Evolutionary conservation across 2,329 filamentous ascomycete species (phyloP).

Genomic region (Aureobasidium subglaciale): DNA sequence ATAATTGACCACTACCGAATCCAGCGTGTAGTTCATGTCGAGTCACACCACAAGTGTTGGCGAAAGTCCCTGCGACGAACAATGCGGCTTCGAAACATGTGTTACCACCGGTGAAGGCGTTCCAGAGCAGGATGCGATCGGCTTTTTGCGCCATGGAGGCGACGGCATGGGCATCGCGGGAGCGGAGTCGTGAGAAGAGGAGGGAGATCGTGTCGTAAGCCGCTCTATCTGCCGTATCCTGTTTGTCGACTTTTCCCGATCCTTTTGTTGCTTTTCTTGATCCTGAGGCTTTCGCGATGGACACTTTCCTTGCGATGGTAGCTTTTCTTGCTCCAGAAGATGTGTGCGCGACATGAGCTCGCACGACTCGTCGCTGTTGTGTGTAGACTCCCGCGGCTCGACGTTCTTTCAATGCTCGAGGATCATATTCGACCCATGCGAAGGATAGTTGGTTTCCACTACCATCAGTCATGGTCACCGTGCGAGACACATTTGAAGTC

Average conservation of each 20-base stretch:
- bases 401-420: neutral
- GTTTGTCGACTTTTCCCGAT: neutral
- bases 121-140: slow-evolving; percentile 18
- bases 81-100: slow-evolving; percentile 21
- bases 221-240: neutral
- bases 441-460: neutral
- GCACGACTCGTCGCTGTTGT: slow-evolving; percentile 1
- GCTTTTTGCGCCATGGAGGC: slow-evolving; percentile 19
- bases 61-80: slow-evolving; percentile 20
- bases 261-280: neutral
- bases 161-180: slow-evolving; percentile 10
- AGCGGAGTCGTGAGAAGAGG: slow-evolving; percentile 13
- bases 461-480: neutral
- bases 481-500: too few species aligned
- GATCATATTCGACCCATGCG: slow-evolving; percentile 10
- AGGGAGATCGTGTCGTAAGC: neutral
- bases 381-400: neutral
- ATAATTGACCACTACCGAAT: slow-evolving; percentile 19
- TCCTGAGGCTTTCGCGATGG: neutral
- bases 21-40: slow-evolving; percentile 11
- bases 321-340: slow-evolving; percentile 20
- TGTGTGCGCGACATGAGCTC: slow-evolving; percentile 6
- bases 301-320: slow-evolving; percentile 19
- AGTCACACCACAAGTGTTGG: slow-evolving; percentile 20
- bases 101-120: slow-evolving; percentile 17